A percentile compares a stretch with the other conserved stretches of the same genome.
Conservation (phyloP, 306 rosid species). For the Clitoria ternatea region DNA sequence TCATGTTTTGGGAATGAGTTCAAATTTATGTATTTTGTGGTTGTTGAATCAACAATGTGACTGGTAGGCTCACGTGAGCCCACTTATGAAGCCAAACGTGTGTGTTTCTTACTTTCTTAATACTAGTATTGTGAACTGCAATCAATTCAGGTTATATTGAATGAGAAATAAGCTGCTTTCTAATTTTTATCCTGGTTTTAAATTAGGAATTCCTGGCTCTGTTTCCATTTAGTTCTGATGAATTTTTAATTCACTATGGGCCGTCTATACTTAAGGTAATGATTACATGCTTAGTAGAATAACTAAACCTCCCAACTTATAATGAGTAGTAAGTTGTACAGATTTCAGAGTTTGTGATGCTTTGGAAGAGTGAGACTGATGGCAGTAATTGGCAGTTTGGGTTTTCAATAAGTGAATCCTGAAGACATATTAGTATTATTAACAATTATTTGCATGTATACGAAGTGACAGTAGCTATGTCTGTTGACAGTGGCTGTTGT, state of each 20-base stretch:
- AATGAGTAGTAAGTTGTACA: background rate
- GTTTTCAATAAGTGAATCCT: background rate
- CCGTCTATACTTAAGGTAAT: background rate
- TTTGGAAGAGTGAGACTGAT: background rate
- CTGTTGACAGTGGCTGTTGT: background rate
- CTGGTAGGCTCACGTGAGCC: background rate
- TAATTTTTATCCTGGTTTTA: background rate
- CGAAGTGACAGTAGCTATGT: background rate
- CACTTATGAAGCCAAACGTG: background rate
- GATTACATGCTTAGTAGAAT: background rate
- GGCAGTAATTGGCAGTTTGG: background rate
- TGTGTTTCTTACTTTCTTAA: background rate
- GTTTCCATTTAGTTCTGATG: background rate
- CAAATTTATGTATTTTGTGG: background rate
- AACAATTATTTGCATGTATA: background rate
- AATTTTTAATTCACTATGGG: background rate
- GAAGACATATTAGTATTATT: background rate
- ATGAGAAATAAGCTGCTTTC: background rate
- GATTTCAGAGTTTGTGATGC: constrained; percentile 5
- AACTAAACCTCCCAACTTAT: background rate
- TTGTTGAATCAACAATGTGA: background rate
- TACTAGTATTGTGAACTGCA: background rate
- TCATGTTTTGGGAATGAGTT: constrained; percentile 14
- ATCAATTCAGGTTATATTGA: background rate
- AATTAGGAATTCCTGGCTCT: background rate